phyloP scores from a whole-genome alignment of 1,284 basidiomycete genomes.

The Lentinula novae-zelandiae region DNA sequence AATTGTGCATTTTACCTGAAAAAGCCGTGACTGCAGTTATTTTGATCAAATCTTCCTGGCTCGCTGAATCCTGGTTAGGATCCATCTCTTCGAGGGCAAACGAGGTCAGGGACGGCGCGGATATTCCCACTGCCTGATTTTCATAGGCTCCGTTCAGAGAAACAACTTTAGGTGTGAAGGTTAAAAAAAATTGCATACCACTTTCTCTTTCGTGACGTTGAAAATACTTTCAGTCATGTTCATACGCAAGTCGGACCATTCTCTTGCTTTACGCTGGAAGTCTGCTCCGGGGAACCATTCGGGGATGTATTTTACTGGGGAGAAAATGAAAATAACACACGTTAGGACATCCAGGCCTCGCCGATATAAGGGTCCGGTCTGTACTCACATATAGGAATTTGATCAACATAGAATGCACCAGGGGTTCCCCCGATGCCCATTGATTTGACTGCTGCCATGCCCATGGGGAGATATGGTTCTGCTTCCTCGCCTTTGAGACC shows the following conservation, averaged over 20 bases:
- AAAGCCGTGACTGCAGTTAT: not conserved
- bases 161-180: not conserved
- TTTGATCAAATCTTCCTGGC: constrained; percentile 3
- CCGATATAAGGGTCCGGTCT: not conserved
- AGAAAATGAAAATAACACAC: no score
- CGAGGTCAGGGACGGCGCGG: not conserved
- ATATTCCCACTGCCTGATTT: not conserved
- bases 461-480: not conserved
- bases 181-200: not conserved
- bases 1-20: not conserved
- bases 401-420: constrained; percentile 1
- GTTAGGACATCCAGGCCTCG: not conserved
- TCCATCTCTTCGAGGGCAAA: not conserved
- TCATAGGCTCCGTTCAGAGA: not conserved
- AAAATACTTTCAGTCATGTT: constrained; percentile 4
- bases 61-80: not conserved
- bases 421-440: constrained; percentile 4
- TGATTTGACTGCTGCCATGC: not conserved
- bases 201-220: not conserved
- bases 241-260: constrained; percentile 2
- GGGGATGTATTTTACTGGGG: constrained; percentile 20
- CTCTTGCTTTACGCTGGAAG: constrained; percentile 21
- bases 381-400: not conserved
- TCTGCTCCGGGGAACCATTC: constrained; percentile 25
- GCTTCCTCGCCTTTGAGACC: not conserved